Percentiles rank a stretch among this genome's conserved stretches.
phyloP scores from a whole-genome alignment of 345 rosid genomes.

The Diplotaxis tenuifolia region DNA sequence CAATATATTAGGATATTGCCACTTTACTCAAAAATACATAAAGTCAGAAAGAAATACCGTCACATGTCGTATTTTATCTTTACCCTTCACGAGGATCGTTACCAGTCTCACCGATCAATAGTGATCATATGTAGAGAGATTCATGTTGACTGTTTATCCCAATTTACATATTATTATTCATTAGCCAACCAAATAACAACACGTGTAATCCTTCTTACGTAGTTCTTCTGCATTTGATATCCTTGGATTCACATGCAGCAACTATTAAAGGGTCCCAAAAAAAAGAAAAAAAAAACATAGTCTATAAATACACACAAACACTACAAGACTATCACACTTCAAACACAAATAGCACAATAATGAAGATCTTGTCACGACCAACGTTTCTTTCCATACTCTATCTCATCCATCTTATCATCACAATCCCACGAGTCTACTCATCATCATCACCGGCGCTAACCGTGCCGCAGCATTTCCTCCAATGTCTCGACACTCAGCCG shows the following conservation, averaged over 20 bases:
- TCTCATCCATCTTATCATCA: constrained; percentile 14
- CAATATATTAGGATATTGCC: not conserved
- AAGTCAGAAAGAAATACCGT: not conserved
- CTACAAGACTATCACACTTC: not conserved
- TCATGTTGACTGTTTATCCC: not conserved
- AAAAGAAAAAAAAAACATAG: not conserved
- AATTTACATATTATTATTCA: not conserved
- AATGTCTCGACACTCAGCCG: constrained; percentile 34
- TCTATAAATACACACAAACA: constrained; percentile 20
- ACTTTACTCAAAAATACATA: not conserved
- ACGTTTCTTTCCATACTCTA: not conserved
- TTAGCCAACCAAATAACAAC: not conserved
- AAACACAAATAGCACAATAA: not conserved
- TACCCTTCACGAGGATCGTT: constrained; percentile 10
- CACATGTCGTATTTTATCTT: not conserved
- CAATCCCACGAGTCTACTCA: constrained; percentile 17
- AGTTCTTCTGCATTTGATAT: constrained; percentile 4
- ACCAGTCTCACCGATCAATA: constrained; percentile 16
- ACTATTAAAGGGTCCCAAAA: not conserved
- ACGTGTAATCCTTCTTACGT: constrained; percentile 21
- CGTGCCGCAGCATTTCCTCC: constrained; percentile 27
- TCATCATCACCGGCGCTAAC: constrained; percentile 10
- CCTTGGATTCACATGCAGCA: constrained; percentile 20
- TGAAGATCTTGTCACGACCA: constrained; percentile 23
- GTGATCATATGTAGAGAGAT: not conserved